Base-by-base conservation (phyloP, 345 rosid genomes). In the Bruguiera sexangula region DNA sequence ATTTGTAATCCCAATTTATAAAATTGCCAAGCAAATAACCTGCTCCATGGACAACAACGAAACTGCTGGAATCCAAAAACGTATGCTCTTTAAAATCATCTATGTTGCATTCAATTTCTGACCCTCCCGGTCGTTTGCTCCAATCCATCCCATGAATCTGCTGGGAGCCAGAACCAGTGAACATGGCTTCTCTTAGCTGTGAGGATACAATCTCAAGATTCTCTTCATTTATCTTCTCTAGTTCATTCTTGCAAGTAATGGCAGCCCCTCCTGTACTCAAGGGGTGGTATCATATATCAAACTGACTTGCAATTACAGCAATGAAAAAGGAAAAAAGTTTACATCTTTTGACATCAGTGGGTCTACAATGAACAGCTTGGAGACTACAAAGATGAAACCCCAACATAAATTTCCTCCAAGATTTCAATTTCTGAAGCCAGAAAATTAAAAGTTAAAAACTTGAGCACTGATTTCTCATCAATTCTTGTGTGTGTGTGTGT, bases 1-100 rank as follows among this genome's bases (percentile, higher is more conserved):
- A 30, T 43, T 7, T 43, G 52, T 27, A 19, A 27, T 56, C 21
- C 9, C 15, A 24, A 65, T 55, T 54, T 39, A 69, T 31, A 46
- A 18, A 62, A 56, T 8, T 32, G 24, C 7, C 31, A 46, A 24
- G n/a, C 10, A 65, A 62, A 78, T 73, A 69, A 94, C 98, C 98
- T 83, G 96, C 98, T 73, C 97, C 98, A 34, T 94, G 98, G 65
- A 91, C 97, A 52, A 94, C 87, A 76, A 91, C 68, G 66, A 91
- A 91, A 73, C 78, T 82, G 81, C 81, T 68, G 46, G 81, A 73
- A 65, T 82, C 85, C 54, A 71, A 31, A 27, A 66, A 76, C 21
- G 58, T 70, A 24, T 79, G 83, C 66, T 73, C 83, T 4, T 21
- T 72, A 15, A 86, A 77, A 34, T 79, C 82, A 78, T 72, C 80